Base-by-base conservation (phyloP, 192 early-diverging fungal species). In the Spinellus fusiger region DNA sequence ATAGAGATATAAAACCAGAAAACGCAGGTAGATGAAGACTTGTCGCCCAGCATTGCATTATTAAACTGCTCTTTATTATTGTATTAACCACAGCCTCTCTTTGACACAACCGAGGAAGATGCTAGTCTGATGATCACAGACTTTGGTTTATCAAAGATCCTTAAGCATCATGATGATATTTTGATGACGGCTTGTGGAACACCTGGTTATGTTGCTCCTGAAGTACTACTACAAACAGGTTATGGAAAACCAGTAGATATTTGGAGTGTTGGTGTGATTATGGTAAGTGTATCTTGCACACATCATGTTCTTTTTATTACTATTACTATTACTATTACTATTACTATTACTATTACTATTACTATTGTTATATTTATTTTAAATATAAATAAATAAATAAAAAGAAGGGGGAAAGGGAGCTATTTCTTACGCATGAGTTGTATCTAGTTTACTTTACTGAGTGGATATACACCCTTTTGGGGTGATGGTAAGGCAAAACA, bases 161-260 rank as follows among this genome's bases (percentile, higher is more conserved):
- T 91, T 61, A 78, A 68, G 34, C 79, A 77, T 60, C 84, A 87
- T 38, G 79, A 93, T 63, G 88, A 94, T 69, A 73, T 91, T 16
- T 68, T 94, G 23, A 89, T 77, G 68, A 94, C 93, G 1, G 87
- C 91, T 27, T 94, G 93, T 68, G 94, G 94, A 18, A 93, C 93
- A 5, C 88, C 91, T 40, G 92, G 94, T 3, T 93, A 93, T 70
- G 89, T 85, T 2, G 89, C 89, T 0, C 89, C 88, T 5, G 94
- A 99, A 76, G 86, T 99, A 8, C 66, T 96, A 28, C 61, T 83
- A 53, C 87, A 92, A 59, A 79, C 83, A 57, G 93, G 92, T 9
- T 86, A 97, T 71, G 93, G 93, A 16, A 94, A 93, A 73, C 79
- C 90, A 3, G 94, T 97, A 15, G 96, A 98, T 79, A 73, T 97